Percentiles rank a stretch among this genome's conserved stretches.
These are phyloP conservation scores for Coleophoma crateriformis DNA, from an alignment of 2,329 filamentous ascomycete species.

Conservation along the genomic window DNA sequence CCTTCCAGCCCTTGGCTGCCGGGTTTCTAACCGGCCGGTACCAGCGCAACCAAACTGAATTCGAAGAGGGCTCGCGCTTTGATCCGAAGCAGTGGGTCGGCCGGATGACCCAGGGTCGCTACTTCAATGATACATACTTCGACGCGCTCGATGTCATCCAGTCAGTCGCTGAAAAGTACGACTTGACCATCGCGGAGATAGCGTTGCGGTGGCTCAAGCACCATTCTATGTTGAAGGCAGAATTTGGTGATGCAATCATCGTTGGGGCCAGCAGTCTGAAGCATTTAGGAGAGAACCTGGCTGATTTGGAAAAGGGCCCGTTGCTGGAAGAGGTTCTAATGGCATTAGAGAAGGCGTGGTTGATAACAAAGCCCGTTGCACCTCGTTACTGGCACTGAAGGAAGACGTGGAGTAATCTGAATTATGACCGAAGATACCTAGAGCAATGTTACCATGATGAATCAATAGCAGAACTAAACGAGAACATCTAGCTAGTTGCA, in stretches of 20 bases:
- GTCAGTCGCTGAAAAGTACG: conserved; percentile 60
- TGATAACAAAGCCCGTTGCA: conserved; percentile 53
- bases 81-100: conserved; percentile 42
- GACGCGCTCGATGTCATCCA: conserved; percentile 65
- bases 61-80: conserved; percentile 12
- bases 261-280: conserved; percentile 52
- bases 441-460: no score
- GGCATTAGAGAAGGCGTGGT: conserved; percentile 74
- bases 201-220: conserved; percentile 70
- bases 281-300: conserved; percentile 53
- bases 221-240: conserved; percentile 55
- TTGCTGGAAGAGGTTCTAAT: conserved; percentile 71
- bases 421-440: no score
- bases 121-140: conserved; percentile 58
- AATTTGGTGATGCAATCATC: conserved; percentile 51
- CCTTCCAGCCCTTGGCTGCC: conserved; percentile 54
- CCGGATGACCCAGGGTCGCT: conserved; percentile 45
- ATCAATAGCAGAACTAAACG: no score
- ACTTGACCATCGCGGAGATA: conserved; percentile 66
- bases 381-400: conserved; percentile 44
- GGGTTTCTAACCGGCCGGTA: conserved; percentile 39
- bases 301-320: conserved; percentile 60
- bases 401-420: no score
- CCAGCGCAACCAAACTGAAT: conserved; percentile 37
- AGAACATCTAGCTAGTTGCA: no score